A percentile compares a stretch with the other conserved stretches of the same genome.
Evolutionary conservation across 257 asterid species (phyloP).

Genomic region (Primulina huaijiensis): DNA sequence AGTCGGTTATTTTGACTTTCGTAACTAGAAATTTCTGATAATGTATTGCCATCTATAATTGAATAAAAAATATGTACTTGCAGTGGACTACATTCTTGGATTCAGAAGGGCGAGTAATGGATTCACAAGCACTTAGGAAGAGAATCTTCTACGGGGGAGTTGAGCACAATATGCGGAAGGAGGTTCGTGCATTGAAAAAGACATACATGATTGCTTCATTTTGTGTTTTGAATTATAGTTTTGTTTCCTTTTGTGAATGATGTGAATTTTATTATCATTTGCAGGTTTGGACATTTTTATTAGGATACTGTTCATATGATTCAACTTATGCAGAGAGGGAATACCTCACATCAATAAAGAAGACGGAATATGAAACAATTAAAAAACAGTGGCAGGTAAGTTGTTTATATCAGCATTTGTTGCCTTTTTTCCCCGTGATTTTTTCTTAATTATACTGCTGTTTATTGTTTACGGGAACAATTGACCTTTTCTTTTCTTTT

Average conservation of each 20-base stretch:
- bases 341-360: constrained; percentile 64
- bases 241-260: background rate
- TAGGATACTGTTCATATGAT: constrained; percentile 74
- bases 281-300: constrained; percentile 85
- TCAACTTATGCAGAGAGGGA: constrained; percentile 94
- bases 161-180: constrained; percentile 70
- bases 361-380: constrained; percentile 75
- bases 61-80: constrained; percentile 26
- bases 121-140: constrained; percentile 61
- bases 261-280: constrained; percentile 20
- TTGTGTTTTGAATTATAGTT: constrained; percentile 13
- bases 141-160: constrained; percentile 92
- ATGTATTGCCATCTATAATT: constrained; percentile 20
- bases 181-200: constrained; percentile 44
- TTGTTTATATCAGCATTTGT: constrained; percentile 19
- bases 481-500: constrained; percentile 13
- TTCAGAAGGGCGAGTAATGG: constrained; percentile 79
- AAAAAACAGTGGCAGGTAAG: constrained; percentile 97
- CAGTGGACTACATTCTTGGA: constrained; percentile 90
- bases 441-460: background rate
- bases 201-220: constrained; percentile 13
- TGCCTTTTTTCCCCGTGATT: constrained; percentile 10
- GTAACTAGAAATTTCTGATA: constrained; percentile 2
- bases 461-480: background rate
- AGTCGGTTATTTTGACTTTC: constrained; percentile 10